Evolutionary conservation across 2,329 filamentous ascomycete species (phyloP), one percentile per base, ranked within the genome.

Genomic region (Claviceps sp.): DNA sequence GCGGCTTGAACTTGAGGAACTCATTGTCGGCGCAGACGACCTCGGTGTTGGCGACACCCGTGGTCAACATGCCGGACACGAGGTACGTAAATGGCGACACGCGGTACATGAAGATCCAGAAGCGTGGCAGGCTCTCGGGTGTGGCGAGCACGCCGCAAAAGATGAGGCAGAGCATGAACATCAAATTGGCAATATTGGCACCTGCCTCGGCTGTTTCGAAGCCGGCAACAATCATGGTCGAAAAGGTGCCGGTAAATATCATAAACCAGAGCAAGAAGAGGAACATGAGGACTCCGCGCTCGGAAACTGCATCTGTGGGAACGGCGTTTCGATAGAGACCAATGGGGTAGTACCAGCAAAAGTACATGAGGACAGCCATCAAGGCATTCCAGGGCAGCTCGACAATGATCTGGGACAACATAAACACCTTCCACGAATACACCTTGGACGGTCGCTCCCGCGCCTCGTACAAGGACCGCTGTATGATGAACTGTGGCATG

Each of bases 261-360:
- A 91, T 74, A 76, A 94, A 94, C 56, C 77, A 71, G 61, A 82
- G 75, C 42, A 90, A 71, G 59, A 88, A 80, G 26, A 95, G 72
- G 72, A 90, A 89, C 78, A 91, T 85, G 22, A 93, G 77, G 1
- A 73, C 84, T 9, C 87, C 86, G 34, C 88, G 85, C 60, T 88
- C 80, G 5, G 76, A 63, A 1, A 83, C 77, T 55, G 80, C 71
- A 54, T 76, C 76, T 4, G 80, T 79, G 1, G 72, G 72, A 16
- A 73, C 68, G 2, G 86, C 85, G 61, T 91, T 90, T 53, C 70
- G 68, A 65, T 88, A 81, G 9, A 93, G 76, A 2, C 86, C 87
- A 51, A 94, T 79, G 1, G 88, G 87, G 64, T 90, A 95, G 72
- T 95, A 95, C 79, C 86, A 91, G 64, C 76, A 82, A 61, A 88